Evolutionary conservation across 2,329 filamentous ascomycete genomes (phyloP), one percentile per base, ranked within the genome.

Genomic region (Lecanicillium sp.): DNA sequence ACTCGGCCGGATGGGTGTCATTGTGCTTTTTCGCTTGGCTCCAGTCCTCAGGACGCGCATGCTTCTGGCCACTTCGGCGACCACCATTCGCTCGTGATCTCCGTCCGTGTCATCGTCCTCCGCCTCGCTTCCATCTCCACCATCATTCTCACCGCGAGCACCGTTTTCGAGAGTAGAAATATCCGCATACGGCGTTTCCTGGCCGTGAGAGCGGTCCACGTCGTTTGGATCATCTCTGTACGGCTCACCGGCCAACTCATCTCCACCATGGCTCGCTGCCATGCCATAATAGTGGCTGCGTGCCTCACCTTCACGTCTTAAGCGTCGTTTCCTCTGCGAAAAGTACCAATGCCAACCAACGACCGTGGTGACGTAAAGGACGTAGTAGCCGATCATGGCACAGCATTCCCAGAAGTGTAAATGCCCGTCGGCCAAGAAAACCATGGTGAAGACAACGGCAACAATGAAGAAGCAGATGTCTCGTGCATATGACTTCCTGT

Each of bases 391-490:
- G 41, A 98, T 87, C 92, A 98, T 98, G 42, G 74, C 68, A 44
- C 75, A 74, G 49, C 89, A 95, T 60, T 98, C 92, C 88, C 88
- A 97, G 6, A 92, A 64, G 45, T 84, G 77, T 37, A 98, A 69
- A 42, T 77, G 74, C 0, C 90, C 90, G 56, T 98, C 92, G 27
- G 83, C 80, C 15, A 98, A 64, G 51, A 97, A 90, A 3, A 82
- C 66, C 74, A 96, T 85, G 55, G 85, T 88, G 61, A 97, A 96
- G 44, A 74, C 73, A 13, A 92, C 83, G 1, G 92, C 86, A 11
- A 87, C 71, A 41, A 94, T 84, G 59, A 98, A 98, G 66, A 96
- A 98, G 42, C 79, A 75, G 10, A 97, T 84, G 55, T 98, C 92
- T 47, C 92, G 77, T 17, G 96, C 75, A 56, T 97, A 98, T 27